Evolutionary conservation across 1,284 basidiomycete species (phyloP).

Genomic region (Boletellus deceptivus): DNA sequence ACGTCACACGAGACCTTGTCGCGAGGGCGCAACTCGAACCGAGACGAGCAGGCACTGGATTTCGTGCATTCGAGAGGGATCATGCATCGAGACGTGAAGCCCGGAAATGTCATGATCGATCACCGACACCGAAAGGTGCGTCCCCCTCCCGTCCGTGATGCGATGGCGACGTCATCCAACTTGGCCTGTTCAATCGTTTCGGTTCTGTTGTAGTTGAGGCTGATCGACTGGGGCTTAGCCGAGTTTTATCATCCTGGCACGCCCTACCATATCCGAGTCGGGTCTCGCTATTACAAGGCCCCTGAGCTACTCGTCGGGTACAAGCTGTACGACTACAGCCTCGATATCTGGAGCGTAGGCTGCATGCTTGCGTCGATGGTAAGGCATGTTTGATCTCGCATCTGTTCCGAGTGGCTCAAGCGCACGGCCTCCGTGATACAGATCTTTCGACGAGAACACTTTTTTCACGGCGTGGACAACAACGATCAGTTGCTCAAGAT

Average conservation of each 20-base stretch:
- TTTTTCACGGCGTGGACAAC: conserved; percentile 89
- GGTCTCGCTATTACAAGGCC: conserved; percentile 88
- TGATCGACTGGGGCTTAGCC: conserved; percentile 92
- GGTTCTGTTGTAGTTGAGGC: conserved; percentile 51
- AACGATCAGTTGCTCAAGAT: conserved; percentile 90
- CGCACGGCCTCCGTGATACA: conserved; percentile 29
- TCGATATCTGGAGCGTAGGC: conserved; percentile 88
- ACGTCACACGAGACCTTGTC: conserved; percentile 9
- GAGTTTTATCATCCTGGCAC: conserved; percentile 90
- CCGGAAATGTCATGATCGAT: conserved; percentile 91
- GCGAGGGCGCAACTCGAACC: no score
- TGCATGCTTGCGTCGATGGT: conserved; percentile 90
- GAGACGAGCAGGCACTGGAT: conserved; percentile 63
- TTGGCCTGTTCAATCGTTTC: neutral
- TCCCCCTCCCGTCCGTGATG: neutral
- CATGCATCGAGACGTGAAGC: conserved; percentile 91
- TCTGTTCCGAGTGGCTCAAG: neutral
- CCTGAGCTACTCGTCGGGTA: conserved; percentile 87
- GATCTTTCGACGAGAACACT: conserved; percentile 87
- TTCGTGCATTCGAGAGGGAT: conserved; percentile 88
- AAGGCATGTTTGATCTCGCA: conserved; percentile 20
- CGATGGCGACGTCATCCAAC: no score
- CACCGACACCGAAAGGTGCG: conserved; percentile 72
- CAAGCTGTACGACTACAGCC: conserved; percentile 82
- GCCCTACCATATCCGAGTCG: conserved; percentile 87